Conservation (phyloP, 2,329 filamentous ascomycete genomes). For the Cercospora sesami region DNA sequence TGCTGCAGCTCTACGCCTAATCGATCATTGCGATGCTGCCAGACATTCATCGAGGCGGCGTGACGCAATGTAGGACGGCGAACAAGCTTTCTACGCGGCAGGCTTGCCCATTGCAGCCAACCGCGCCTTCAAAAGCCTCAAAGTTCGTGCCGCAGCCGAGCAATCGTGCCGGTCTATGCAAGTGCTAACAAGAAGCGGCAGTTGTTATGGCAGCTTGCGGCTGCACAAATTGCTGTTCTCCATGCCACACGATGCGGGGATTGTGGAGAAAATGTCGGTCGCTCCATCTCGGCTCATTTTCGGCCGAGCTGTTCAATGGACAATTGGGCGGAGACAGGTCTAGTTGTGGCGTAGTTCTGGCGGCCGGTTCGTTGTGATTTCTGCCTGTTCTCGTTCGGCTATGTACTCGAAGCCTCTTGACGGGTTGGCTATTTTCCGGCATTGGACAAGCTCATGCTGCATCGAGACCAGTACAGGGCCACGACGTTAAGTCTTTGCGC, state of each 20-base stretch:
- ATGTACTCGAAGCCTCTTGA: not conserved
- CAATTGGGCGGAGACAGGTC: slow-evolving; percentile 3
- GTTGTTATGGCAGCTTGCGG: slow-evolving; percentile 5
- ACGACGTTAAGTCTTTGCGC: not conserved
- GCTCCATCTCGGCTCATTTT: not conserved
- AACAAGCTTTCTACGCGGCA: not conserved
- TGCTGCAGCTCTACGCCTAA: slow-evolving; percentile 11
- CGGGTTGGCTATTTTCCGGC: slow-evolving; percentile 1
- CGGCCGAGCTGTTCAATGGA: not conserved
- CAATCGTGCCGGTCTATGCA: not conserved
- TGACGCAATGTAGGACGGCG: slow-evolving; percentile 3
- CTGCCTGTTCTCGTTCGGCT: not conserved
- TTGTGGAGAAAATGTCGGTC: slow-evolving; percentile 5
- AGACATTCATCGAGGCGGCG: not conserved
- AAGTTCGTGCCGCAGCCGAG: slow-evolving; percentile 2
- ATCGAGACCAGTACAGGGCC: not conserved
- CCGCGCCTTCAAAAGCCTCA: not conserved
- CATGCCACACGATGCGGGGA: slow-evolving; percentile 3
- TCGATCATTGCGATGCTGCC: not conserved
- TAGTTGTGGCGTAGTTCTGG: slow-evolving; percentile 2
- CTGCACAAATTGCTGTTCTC: not conserved
- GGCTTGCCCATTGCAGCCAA: not conserved
- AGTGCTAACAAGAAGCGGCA: slow-evolving; percentile 1
- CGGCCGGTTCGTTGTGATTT: not conserved
- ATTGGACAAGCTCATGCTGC: not conserved